Evolutionary conservation across 306 rosid genomes (phyloP).

Genomic region (Prunus mume): DNA sequence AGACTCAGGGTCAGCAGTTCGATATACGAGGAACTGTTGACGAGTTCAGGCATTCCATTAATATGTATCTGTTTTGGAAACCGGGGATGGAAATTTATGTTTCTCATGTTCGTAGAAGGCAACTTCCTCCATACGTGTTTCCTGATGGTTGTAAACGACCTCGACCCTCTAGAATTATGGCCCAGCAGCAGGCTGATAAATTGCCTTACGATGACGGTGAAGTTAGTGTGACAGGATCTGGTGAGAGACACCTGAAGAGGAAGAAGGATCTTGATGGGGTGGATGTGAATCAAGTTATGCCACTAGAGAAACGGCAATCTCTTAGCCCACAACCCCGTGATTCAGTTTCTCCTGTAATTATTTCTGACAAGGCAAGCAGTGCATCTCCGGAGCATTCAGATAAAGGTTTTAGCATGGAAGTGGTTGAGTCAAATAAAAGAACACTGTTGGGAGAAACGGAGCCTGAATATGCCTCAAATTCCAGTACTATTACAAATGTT

Average conservation of each 20-base stretch:
- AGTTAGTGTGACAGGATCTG: conserved; percentile 19
- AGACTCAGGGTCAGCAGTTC: conserved; percentile 80
- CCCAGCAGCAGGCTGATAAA: conserved; percentile 39
- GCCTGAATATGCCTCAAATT: conserved; percentile 52
- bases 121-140: conserved; percentile 73
- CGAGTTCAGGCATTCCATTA: conserved; percentile 79
- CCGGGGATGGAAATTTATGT: conserved; percentile 86
- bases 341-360: conserved; percentile 33
- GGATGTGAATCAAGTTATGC: conserved; percentile 22
- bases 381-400: conserved; percentile 26
- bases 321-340: conserved; percentile 29
- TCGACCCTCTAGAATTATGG: conserved; percentile 47
- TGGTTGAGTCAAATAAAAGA: conserved; percentile 33
- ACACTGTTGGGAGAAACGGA: conserved; percentile 39
- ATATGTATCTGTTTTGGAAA: conserved; percentile 74
- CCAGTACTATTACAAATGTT: conserved; percentile 50
- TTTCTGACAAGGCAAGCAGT: conserved; percentile 18
- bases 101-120: conserved; percentile 85
- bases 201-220: conserved; percentile 30
- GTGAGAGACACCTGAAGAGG: conserved; percentile 41
- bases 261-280: conserved; percentile 23
- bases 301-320: conserved; percentile 31
- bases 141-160: conserved; percentile 75
- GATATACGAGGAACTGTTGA: conserved; percentile 92
- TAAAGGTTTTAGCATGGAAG: conserved; percentile 26